Base-by-base conservation (phyloP, 148 eudicot genomes). In the Dianthus caryophyllus region DNA sequence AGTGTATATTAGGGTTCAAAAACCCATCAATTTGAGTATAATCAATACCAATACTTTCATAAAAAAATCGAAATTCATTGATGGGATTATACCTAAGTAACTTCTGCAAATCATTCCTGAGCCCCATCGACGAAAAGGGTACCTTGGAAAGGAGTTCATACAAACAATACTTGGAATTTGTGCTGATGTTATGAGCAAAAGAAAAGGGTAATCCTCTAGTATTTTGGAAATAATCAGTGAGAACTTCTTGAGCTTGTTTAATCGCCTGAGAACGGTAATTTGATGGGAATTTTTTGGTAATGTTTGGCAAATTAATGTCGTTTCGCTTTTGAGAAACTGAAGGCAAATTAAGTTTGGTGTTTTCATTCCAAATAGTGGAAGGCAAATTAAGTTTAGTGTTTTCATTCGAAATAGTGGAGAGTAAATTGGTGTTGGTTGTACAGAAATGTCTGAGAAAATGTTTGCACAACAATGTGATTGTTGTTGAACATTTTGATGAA, bases 11-110 rank as follows among this genome's bases (percentile, higher is more conserved):
- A 0, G 70, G 73, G 30, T 81, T 85, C 71, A 81, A 79, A 68
- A 75, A 33, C 31, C 59, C 41, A 64, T 27, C 54, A 71, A 85
- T 38, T 41, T 82, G 66, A 57, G 49, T n/a, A 75, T 79, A 73
- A 67, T 75, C 47, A 67, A 90, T 79, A 46, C 97, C 97, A 76
- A 90, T 90, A 44, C 96, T 90, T 46, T 85, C 96, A 67, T 73
- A 90, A 71, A 90, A 85, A 56, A 90, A 87, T 18, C 79, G 83
- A 71, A 85, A 81, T 72, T 90, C 96, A 55, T 87, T 82, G 24
- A 90, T 75, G 29, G 96, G 96, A 44, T 90, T 74, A 65, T 85
- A 85, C 80, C 87, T 81, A 56, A 89, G 78, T 65, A 83, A 84
- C 69, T 79, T 78, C 55, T 68, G 75, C 17, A 90, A 30, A 2